Evolutionary conservation across 345 rosid genomes (phyloP).

Genomic region (Toxicodendron radicans): DNA sequence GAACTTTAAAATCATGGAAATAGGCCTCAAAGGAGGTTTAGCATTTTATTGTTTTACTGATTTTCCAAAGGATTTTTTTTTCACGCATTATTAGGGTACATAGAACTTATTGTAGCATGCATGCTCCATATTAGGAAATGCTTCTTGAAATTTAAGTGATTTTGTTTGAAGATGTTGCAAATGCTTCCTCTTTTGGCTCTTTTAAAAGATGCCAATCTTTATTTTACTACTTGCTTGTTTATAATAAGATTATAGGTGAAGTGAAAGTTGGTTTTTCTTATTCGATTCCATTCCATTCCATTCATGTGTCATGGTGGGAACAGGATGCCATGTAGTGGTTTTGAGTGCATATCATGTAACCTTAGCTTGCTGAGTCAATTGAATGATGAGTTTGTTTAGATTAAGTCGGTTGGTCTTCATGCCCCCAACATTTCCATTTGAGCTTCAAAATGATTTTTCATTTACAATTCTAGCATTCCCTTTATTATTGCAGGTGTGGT

Average conservation of each 20-base stretch:
- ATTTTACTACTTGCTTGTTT: not conserved
- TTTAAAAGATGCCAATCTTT: not conserved
- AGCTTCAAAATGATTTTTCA: not conserved
- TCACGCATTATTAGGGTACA: not conserved
- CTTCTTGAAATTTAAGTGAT: not conserved
- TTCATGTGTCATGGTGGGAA: not conserved
- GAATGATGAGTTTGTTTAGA: not conserved
- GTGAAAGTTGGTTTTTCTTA: not conserved
- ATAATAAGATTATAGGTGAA: not conserved
- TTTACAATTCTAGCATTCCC: not conserved
- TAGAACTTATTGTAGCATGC: not conserved
- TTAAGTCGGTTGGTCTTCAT: not conserved
- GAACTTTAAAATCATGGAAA: not conserved
- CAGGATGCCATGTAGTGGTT: not conserved
- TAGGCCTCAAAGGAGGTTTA: not conserved
- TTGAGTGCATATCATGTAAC: slow-evolving; percentile 1
- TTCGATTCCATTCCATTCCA: not conserved
- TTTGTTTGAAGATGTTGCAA: not conserved
- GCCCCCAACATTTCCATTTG: not conserved
- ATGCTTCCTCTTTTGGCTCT: not conserved
- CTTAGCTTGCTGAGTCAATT: not conserved
- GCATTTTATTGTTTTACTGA: not conserved
- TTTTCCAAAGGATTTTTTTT: not conserved
- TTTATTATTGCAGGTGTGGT: not conserved
- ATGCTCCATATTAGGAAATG: slow-evolving; percentile 4